A percentile compares a stretch with the other conserved stretches of the same genome.
These are phyloP conservation scores for Teratosphaeria epicoccoides DNA, from an alignment of 2,329 filamentous ascomycete genomes.

Conservation along the genomic window DNA sequence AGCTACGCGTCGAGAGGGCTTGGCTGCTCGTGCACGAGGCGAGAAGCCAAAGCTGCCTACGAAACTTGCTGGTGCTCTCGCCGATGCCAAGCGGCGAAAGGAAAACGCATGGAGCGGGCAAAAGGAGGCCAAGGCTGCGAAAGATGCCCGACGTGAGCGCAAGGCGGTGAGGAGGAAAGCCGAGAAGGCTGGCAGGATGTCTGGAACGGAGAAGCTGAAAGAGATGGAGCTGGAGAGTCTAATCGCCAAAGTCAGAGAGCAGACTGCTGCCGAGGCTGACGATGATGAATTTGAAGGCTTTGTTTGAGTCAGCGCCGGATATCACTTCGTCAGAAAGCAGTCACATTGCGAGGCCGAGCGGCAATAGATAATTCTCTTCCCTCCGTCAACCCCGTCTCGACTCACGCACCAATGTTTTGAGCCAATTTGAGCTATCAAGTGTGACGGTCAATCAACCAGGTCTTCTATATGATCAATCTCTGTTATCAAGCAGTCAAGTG, in stretches of 20 bases:
- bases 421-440: too few relatives aligned
- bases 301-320: constrained; percentile 1
- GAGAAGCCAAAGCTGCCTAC: constrained; percentile 13
- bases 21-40: constrained; percentile 19
- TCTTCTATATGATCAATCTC: too few relatives aligned
- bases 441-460: too few relatives aligned
- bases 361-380: background rate
- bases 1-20: constrained; percentile 29
- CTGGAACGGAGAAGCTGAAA: constrained; percentile 19
- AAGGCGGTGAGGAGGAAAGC: constrained; percentile 24
- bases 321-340: background rate
- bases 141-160: constrained; percentile 25
- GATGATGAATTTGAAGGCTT: constrained; percentile 20
- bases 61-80: constrained; percentile 19
- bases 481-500: too few relatives aligned
- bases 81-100: constrained; percentile 19
- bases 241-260: constrained; percentile 23
- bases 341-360: background rate
- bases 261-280: constrained; percentile 11
- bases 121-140: constrained; percentile 26
- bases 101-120: constrained; percentile 29
- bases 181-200: constrained; percentile 23
- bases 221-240: constrained; percentile 24
- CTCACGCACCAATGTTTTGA: too few relatives aligned
- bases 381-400: background rate